Percentiles rank a stretch among this genome's conserved stretches.
Evolutionary conservation across 345 rosid genomes (phyloP).

Genomic region (Pistacia integerrima): DNA sequence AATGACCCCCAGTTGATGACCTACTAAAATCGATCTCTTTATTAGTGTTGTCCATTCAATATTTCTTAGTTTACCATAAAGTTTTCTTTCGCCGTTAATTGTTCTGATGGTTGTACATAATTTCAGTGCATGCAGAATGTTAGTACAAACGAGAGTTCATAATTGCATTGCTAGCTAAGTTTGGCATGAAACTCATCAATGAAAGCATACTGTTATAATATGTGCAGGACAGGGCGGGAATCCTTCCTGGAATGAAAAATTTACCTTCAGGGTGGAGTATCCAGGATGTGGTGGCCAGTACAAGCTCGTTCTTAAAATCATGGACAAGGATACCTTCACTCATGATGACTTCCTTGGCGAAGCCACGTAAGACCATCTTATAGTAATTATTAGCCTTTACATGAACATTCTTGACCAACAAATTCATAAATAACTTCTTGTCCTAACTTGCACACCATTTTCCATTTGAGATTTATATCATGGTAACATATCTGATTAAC

Average conservation of each 20-base stretch:
- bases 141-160: neutral
- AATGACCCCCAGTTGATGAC: neutral
- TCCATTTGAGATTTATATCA: neutral
- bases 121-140: neutral
- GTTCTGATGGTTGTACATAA: neutral
- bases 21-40: neutral
- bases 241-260: constrained; percentile 75
- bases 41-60: neutral
- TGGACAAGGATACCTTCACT: constrained; percentile 88
- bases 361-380: constrained; percentile 53
- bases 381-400: neutral
- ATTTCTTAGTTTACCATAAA: neutral
- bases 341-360: constrained; percentile 70
- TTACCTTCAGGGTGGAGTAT: constrained; percentile 72
- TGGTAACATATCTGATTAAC: neutral
- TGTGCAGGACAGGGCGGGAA: constrained; percentile 47
- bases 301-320: constrained; percentile 66
- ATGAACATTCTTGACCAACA: neutral
- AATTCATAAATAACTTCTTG: neutral
- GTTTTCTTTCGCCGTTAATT: neutral
- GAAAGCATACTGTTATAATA: neutral
- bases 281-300: constrained; percentile 63
- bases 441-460: no score
- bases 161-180: neutral
- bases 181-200: neutral